Base-by-base conservation (phyloP, 352 stramenopile species). In the Globisporangium spinosum region DNA sequence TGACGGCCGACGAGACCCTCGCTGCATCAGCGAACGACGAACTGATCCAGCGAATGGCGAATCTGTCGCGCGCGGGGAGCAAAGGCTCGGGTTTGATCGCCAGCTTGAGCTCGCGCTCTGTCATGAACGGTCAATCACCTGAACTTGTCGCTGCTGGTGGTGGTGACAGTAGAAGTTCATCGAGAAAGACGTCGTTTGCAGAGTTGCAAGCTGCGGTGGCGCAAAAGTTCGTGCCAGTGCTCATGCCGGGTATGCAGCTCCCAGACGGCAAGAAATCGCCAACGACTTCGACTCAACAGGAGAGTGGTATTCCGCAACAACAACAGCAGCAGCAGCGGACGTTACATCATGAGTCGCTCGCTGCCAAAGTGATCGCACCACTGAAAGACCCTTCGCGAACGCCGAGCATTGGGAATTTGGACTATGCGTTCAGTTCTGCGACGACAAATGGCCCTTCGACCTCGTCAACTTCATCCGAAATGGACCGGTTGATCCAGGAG, bases 31-130 rank as follows among this genome's bases (percentile, higher is more conserved):
- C 55, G 10, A 79, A 88, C 63, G 81, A 87, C 4, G 77, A 91
- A 1, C 60, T 94, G 22, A 73, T 94, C 23, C 77, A 87, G 58
- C 83, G 86, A 38, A 94, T 94, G 86, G 86, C 83, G 1, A 79
- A 67, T 51, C 71, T 94, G 23, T 94, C 86, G 25, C 74, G 75
- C 1, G 79, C 80, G 15, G 83, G 86, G 5, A 91, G 80, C 65
- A 71, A 84, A 57, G 74, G 69, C 20, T 83, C 81, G 0, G 77
- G 77, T 0, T 45, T 94, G 6, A 87, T 93, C 43, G 81, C 83
- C 35, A 89, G 75, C 51, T 64, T 93, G 32, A 87, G 72, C 23
- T 78, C 78, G 3, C 76, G 65, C 10, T 29, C 13, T 12, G 15
- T 34, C 17, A 7, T 35, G 20, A 57, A 57, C 22, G 17, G 40